Base-by-base conservation (phyloP, 768 basidiomycete species). In the Calocera viscosa region DNA sequence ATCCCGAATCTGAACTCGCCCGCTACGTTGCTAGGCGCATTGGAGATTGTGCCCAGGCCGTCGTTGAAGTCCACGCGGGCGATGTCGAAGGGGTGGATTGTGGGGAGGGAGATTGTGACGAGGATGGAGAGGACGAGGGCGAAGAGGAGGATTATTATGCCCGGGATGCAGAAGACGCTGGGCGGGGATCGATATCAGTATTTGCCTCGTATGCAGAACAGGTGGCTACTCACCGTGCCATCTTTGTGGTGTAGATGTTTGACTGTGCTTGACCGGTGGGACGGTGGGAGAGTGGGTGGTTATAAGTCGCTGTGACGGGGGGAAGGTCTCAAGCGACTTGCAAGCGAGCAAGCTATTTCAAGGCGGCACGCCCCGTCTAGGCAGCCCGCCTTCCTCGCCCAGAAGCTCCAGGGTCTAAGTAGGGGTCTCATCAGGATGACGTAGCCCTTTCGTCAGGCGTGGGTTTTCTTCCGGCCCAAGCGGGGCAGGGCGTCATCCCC, bases 61-160 rank as follows among this genome's bases (percentile, higher is more conserved):
- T 12, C 11, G 53, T 28, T 11, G 53, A 60, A 60, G 26, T 26
- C 30, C 14, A 60, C 53, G 30, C 53, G 53, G 53, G 53, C 30
- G 53, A 60, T 60, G 53, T 60, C 53, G 53, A 60, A 32, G 2
- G 53, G 24, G 53, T 60, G 53, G 24, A 60, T 26, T 2, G 53
- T 28, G 53, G 53, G 53, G 53, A 60, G 53, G 24, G 53, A 60
- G 53, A 60, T 60, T 26, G 53, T 60, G 53, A 60, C 53, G 24
- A 60, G 24, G 53, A 60, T 60, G 53, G 53, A 60, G 53, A 60
- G 53, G 53, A 30, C 53, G 53, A 60, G 53, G 26, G 53, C 53
- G 53, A 26, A 32, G 53, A 60, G 53, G 53, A 60, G 53, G 53
- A 60, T 2, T 11, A 60, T 60, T 14, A 60, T 60, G 2, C 53